Base-by-base conservation (phyloP, 2,329 filamentous ascomycete species). In the Rhexocercosporidium sp. region DNA sequence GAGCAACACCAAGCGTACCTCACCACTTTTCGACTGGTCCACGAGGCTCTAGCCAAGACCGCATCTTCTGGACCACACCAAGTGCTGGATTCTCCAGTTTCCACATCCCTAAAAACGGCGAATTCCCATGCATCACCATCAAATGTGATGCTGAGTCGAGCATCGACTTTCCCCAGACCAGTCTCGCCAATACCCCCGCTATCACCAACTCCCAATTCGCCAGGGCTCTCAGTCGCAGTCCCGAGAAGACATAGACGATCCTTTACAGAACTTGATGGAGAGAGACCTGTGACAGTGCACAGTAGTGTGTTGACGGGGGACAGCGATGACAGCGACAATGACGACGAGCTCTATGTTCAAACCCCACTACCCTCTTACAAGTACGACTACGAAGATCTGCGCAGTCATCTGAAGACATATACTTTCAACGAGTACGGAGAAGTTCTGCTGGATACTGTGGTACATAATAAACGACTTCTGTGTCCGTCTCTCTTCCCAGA, bases 301-400 rank as follows among this genome's bases (percentile, higher is more conserved):
- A 70, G 66, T 39, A 72, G 69, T 3, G 60, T 73, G 3, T 46
- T 73, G 29, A 74, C 71, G 20, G 76, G 77, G 18, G 79, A 80
- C 3, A 77, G 78, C 31, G 77, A 78, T 39, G 70, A 73, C 9
- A 77, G 77, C 27, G 79, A 80, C 34, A 75, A 78, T 31, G 77
- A 80, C 65, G 77, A 78, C 37, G 72, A 75, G 11, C 71, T 79
- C 18, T 81, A 78, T 69, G 80, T 82, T 4, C 80, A 81, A 68
- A 73, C 74, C 18, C 75, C 79, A 18, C 71, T 85, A 22, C 77
- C 79, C 2, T 66, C 77, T 0, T 78, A 79, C 47, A 77, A 73
- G 4, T 81, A 80, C 67, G 77, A 81, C 51, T 78, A 82, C 60
- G 81, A 82, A 62, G 77, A 81, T 69, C 71, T 85, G 20, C 77